A percentile compares a stretch with the other conserved stretches of the same genome.
These are phyloP conservation scores for Phytophthora litchii DNA, from an alignment of 352 stramenopile genomes.

Conservation along the genomic window DNA sequence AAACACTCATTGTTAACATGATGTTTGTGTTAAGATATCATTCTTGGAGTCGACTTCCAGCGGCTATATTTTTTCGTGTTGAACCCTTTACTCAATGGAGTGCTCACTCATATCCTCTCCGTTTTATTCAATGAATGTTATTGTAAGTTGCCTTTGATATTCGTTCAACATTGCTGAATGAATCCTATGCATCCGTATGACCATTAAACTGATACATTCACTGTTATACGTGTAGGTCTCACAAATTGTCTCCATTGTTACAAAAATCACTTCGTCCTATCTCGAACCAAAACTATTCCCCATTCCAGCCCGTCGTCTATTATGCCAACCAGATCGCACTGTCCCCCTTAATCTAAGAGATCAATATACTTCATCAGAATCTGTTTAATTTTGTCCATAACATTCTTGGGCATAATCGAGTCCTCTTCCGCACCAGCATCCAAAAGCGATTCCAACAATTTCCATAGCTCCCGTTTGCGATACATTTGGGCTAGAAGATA, in stretches of 20 bases:
- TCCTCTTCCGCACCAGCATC: conserved; percentile 44
- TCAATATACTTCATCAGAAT: conserved; percentile 69
- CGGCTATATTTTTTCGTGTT: too few species aligned
- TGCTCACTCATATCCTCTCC: too few species aligned
- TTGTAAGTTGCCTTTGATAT: too few species aligned
- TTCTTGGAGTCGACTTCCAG: too few species aligned
- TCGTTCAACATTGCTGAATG: too few species aligned
- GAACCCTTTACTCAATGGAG: too few species aligned
- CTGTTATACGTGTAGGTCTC: not conserved
- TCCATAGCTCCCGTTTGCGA: conserved; percentile 58
- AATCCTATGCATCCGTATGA: too few species aligned
- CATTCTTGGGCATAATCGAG: conserved; percentile 38
- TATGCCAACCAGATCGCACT: not conserved
- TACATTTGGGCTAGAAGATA: conserved; percentile 62
- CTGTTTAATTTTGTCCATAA: conserved; percentile 42
- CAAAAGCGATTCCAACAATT: conserved; percentile 57
- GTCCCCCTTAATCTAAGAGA: conserved; percentile 53
- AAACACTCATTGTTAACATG: too few species aligned
- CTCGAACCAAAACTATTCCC: conserved; percentile 8
- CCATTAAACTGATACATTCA: too few species aligned
- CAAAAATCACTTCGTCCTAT: conserved; percentile 3
- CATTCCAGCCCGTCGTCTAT: conserved; percentile 1
- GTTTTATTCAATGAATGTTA: too few species aligned
- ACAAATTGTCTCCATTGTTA: conserved; percentile 4
- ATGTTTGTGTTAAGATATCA: too few species aligned